Evolutionary conservation across 805 yeast species (phyloP).

Genomic region (Jamesozyma rosinii): DNA sequence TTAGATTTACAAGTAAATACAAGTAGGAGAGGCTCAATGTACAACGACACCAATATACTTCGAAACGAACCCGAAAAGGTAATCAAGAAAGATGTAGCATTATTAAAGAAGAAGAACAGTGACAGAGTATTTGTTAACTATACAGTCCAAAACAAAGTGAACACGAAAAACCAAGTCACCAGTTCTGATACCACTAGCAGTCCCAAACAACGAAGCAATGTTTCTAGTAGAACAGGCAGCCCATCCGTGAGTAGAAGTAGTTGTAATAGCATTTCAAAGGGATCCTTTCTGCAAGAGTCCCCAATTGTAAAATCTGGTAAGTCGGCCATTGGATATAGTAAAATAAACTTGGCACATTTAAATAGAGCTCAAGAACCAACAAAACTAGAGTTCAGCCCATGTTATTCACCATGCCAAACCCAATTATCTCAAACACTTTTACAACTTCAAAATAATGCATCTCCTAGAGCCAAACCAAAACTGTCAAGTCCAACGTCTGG

Average conservation of each 20-base stretch:
- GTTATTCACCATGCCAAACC: neutral
- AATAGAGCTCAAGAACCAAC: too few species aligned
- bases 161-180: neutral
- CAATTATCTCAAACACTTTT: neutral
- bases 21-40: neutral
- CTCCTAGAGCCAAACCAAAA: too few species aligned
- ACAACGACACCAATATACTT: neutral
- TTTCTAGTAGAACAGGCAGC: neutral
- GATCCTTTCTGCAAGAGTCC: too few species aligned
- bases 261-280: too few species aligned
- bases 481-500: too few species aligned
- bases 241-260: too few species aligned
- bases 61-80: neutral
- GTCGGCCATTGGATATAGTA: too few species aligned
- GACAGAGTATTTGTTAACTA: slow-evolving; percentile 26
- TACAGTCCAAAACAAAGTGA: slow-evolving; percentile 5
- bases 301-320: too few species aligned
- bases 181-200: neutral
- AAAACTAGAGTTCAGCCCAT: too few species aligned
- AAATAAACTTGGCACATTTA: too few species aligned
- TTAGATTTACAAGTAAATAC: neutral
- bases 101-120: slow-evolving; percentile 8
- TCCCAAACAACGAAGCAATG: neutral
- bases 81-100: slow-evolving; percentile 1
- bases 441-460: neutral